Evolutionary conservation across 108 stramenopile species (phyloP), one percentile per base, ranked within the genome.

Genomic region (Chaetoceros tenuissimus): DNA sequence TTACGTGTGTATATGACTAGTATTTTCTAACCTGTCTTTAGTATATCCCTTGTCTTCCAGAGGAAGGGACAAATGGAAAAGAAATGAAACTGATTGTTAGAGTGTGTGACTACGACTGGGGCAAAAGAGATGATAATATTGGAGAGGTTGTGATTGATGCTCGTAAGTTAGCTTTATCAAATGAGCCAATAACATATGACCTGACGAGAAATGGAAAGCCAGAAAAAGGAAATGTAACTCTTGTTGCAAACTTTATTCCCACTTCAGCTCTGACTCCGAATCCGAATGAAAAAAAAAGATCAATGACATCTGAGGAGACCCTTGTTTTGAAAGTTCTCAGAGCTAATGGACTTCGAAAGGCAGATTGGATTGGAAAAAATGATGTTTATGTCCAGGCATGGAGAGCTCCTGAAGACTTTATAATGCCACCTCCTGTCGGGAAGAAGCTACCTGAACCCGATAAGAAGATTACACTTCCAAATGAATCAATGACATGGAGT

Each of bases 101-200:
- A 26, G 64, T 51, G 13, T 46, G 19, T n/a, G 49, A 66, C 28
- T 57, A 66, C 22, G 64, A 58, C 16, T 58, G 55, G 55, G 64
- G 64, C 0, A 49, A 51, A 64, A 69, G 57, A 65, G 78, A 60
- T 67, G 74, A 50, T 69, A 59, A 40, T 63, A 56, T 63, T 61
- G 74, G 65, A 64, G 63, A 72, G 26, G 53, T 60, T 31, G 60
- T 67, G 13, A 28, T 60, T 7, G 66, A 70, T 52, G 69, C 45
- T 3, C 13, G 49, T 16, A 23, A 55, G 1, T 27, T 66, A 27
- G 64, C 57, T 13, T 20, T 28, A n/a, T 50, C 48, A 16, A 57
- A 57, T 20, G 48, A 58, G 1, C 31, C 24, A 24, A 23, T 28
- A 40, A 58, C 19, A 2, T 66, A 50, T 51, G 46, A 43, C 17